These are phyloP conservation scores for Entrophospora sp. DNA, from an alignment of 192 early-diverging fungal genomes.

Conservation along the genomic window DNA sequence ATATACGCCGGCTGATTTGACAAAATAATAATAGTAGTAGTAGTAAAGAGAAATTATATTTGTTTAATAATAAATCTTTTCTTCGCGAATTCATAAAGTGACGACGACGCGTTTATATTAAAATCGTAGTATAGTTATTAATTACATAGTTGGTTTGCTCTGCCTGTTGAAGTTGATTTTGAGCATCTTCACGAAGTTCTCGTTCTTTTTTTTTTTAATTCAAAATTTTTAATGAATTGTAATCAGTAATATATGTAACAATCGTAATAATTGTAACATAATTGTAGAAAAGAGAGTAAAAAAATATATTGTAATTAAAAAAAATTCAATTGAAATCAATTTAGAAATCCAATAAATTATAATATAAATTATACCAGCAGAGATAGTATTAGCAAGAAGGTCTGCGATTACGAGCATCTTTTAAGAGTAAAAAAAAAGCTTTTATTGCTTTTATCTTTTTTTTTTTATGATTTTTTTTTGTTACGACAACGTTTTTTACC, in stretches of 20 bases:
- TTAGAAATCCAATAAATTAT: background rate
- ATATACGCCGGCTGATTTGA: slow-evolving; percentile 52
- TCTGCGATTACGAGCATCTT: slow-evolving; percentile 47
- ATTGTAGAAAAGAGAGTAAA: background rate
- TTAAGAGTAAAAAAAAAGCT: too few relatives aligned
- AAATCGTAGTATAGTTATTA: background rate
- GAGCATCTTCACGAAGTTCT: slow-evolving; percentile 73
- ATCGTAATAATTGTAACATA: background rate
- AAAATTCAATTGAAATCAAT: background rate
- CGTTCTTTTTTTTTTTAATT: slow-evolving; percentile 40
- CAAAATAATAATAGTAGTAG: slow-evolving; percentile 10
- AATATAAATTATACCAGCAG: slow-evolving; percentile 37
- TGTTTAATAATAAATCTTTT: background rate
- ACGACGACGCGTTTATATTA: background rate
- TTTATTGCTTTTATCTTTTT: too few relatives aligned
- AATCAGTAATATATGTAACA: background rate
- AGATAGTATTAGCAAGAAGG: slow-evolving; percentile 66
- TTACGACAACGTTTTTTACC: too few relatives aligned
- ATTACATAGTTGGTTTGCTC: slow-evolving; percentile 77
- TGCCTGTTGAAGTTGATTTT: slow-evolving; percentile 61
- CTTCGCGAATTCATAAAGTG: background rate
- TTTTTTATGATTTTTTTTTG: background rate
- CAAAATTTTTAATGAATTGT: background rate
- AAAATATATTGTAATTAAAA: background rate
- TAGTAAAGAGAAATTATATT: too few relatives aligned